phyloP scores from a whole-genome alignment of 225 moss, liverwort and hornwort species.

The Polytrichum commune region DNA sequence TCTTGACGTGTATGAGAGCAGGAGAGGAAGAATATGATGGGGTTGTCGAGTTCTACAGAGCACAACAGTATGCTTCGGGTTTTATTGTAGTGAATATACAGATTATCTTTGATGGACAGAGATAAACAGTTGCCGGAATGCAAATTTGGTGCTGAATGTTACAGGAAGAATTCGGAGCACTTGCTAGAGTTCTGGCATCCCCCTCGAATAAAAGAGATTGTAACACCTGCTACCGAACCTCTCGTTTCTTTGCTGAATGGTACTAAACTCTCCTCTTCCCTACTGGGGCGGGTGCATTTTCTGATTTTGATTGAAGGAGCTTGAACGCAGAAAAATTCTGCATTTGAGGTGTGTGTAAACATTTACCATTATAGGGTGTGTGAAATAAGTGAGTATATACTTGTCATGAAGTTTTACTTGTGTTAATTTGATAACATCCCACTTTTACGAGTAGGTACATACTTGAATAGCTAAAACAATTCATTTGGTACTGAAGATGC shows the following conservation, averaged over 20 bases:
- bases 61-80: neutral
- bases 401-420: too few species aligned
- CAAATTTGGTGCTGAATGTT: constrained; percentile 69
- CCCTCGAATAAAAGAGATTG: neutral
- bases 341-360: neutral
- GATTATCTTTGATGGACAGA: constrained; percentile 39
- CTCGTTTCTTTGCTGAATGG: constrained; percentile 16
- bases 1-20: neutral
- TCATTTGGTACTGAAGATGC: too few species aligned
- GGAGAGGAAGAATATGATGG: constrained; percentile 2
- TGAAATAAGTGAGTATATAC: neutral
- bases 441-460: too few species aligned
- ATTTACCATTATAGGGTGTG: neutral
- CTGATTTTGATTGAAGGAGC: neutral
- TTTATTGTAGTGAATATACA: constrained; percentile 19
- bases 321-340: neutral
- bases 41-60: neutral
- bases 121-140: constrained; percentile 42
- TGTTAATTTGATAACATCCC: too few species aligned
- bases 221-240: constrained; percentile 5
- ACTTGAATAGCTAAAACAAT: too few species aligned
- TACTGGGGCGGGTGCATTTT: neutral
- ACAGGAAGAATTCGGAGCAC: constrained; percentile 72
- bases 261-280: neutral
- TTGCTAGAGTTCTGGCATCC: constrained; percentile 69